Conservation (phyloP, 1,284 basidiomycete genomes). For the Agroathelia rolfsii region DNA sequence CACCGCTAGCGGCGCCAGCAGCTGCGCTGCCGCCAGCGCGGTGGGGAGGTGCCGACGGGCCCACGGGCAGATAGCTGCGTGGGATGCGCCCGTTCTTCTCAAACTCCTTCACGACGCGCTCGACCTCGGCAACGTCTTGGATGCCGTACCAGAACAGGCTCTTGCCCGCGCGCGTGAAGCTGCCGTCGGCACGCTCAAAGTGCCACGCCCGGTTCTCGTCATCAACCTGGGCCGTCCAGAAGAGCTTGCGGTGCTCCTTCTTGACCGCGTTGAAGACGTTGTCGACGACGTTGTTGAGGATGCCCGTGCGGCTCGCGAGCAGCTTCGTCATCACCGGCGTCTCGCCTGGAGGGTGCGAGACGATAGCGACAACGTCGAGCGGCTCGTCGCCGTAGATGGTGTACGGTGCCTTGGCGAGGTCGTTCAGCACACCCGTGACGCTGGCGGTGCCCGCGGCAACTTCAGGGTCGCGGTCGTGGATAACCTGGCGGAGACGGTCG, state of each 20-base stretch:
- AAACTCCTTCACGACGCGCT: slow-evolving; percentile 74
- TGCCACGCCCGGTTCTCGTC: slow-evolving; percentile 98
- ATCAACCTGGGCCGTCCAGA: slow-evolving; percentile 94
- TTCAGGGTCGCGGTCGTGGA: slow-evolving; percentile 92
- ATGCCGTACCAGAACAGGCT: slow-evolving; percentile 98
- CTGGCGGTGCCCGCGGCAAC: slow-evolving; percentile 78
- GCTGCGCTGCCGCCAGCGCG: slow-evolving; percentile 27
- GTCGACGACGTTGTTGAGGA: slow-evolving; percentile 92
- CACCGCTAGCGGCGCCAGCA: slow-evolving; percentile 27
- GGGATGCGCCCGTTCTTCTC: slow-evolving; percentile 84
- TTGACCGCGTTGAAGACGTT: slow-evolving; percentile 95
- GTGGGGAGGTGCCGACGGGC: slow-evolving; percentile 66
- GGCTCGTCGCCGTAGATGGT: slow-evolving; percentile 98
- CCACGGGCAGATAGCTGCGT: slow-evolving; percentile 84
- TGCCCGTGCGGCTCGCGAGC: slow-evolving; percentile 78
- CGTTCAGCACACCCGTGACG: slow-evolving; percentile 83
- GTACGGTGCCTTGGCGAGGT: slow-evolving; percentile 76
- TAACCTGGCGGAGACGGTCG: slow-evolving; percentile 86
- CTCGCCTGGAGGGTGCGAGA: slow-evolving; percentile 86
- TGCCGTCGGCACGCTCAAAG: slow-evolving; percentile 96
- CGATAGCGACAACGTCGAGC: slow-evolving; percentile 90
- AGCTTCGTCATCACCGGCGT: slow-evolving; percentile 90
- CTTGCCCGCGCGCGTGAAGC: slow-evolving; percentile 89
- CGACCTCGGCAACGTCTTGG: slow-evolving; percentile 87
- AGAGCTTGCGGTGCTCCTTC: slow-evolving; percentile 89